Evolutionary conservation across 2,329 filamentous ascomycete genomes (phyloP), one percentile per base, ranked within the genome.

Genomic region (Fusarium sp.): DNA sequence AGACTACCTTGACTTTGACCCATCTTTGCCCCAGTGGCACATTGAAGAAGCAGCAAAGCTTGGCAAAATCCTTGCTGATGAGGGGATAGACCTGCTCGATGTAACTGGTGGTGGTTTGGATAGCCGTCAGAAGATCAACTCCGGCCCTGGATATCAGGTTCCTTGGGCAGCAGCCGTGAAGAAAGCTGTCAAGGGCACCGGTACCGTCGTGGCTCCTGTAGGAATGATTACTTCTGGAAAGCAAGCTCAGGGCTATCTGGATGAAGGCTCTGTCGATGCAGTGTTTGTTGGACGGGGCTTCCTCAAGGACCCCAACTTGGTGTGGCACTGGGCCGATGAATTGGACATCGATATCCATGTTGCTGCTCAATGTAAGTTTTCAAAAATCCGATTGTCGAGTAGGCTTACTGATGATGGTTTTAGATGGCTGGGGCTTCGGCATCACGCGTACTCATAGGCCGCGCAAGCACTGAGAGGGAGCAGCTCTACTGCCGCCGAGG

Each of bases 51-150:
- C 89, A 0, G 83, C 87, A 20, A 82, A 82, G 46, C 85, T 94
- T 4, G 90, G 91, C 2, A 80, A 83, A 57, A 80, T 88, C 1
- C 82, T 94, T 1, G 89, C 88, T 0, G 86, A 86, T 2, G 82
- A 80, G 22, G 92, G 92, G 4, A 86, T 94, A 8, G 92, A 95
- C 77, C 81, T 94, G 13, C 81, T 94, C 9, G 92, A 95, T 74
- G 84, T 94, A 24, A 90, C 87, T 10, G 87, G 86, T 2, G 91
- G 88, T 7, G 92, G 91, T 10, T 84, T 86, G 46, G 87, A 93
- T 74, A 81, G 84, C 5, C 77, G 80, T 46, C 87, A 89, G 74
- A 86, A 88, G 67, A 85, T 91, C 62, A 81, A 84, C n/a, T 71
- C 80, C 3, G 87, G 85, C 0, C 88, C 89, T 0, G 90, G 84